Conservation (phyloP, 306 rosid species). For the Begonia loranthoides region DNA sequence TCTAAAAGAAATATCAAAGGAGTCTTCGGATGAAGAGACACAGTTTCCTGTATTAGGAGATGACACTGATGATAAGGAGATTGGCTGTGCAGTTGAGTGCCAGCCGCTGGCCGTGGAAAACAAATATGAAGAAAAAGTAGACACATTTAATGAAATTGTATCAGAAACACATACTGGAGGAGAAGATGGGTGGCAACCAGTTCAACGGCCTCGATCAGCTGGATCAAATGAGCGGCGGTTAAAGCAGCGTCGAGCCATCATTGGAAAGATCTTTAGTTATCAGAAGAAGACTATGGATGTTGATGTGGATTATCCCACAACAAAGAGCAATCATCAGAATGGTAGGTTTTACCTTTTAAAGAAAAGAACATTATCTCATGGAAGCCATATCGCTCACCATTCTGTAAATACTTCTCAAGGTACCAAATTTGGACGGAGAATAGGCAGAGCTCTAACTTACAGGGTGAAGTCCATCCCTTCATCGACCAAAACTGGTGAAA, state of each 20-base stretch:
- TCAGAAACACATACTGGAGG: constrained; percentile 67
- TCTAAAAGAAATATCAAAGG: constrained; percentile 59
- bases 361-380: constrained; percentile 66
- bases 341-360: constrained; percentile 53
- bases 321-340: constrained; percentile 40
- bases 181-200: constrained; percentile 94
- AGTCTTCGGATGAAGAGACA: constrained; percentile 64
- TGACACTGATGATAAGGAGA: constrained; percentile 40
- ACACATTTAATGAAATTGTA: constrained; percentile 21
- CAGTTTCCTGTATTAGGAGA: constrained; percentile 27
- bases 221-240: constrained; percentile 57
- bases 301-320: constrained; percentile 34
- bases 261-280: constrained; percentile 58
- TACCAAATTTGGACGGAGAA: constrained; percentile 70
- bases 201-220: constrained; percentile 88
- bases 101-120: constrained; percentile 34
- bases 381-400: constrained; percentile 48
- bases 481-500: constrained; percentile 28
- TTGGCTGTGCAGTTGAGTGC: constrained; percentile 25
- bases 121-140: constrained; percentile 32
- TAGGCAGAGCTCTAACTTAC: constrained; percentile 59
- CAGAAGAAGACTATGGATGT: constrained; percentile 66
- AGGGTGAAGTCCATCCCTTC: constrained; percentile 71
- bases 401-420: constrained; percentile 50
- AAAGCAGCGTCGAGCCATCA: constrained; percentile 76